Base-by-base conservation (phyloP, 2,329 filamentous ascomycete species). In the Scedosporium boydii region DNA sequence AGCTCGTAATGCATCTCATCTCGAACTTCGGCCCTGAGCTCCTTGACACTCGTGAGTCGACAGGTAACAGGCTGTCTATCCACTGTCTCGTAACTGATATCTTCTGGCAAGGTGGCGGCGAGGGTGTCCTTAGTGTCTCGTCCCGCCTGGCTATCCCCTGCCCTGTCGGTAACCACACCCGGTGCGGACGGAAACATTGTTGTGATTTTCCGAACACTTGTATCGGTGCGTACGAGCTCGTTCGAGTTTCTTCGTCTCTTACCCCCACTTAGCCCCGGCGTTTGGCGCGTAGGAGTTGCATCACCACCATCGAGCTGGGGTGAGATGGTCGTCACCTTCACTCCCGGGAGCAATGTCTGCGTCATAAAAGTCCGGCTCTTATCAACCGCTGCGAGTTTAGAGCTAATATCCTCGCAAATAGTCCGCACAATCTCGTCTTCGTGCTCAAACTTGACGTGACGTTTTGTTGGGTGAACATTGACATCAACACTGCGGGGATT, bases 391-490 rank as follows among this genome's bases (percentile, higher is more conserved):
- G 91, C 89, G 3, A 99, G 82, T 67, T 88, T 88, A 7, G 84
- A 81, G 60, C 90, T 84, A 23, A 99, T 89, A 61, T 90, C 84
- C 64, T 87, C 85, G 75, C 93, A 97, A 4, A 99, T 87, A 14
- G 85, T 83, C 66, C 95, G 90, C 57, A 95, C 89, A 56, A 99
- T 96, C 68, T 99, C 95, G 66, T 99, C 95, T 72, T 99, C 95
- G 65, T 98, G 96, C 23, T 99, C 80, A 69, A 99, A 98, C 70
- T 98, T 95, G 21, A 99, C 95, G 71, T 99, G 93, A 59, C 91
- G 83, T 74, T 99, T 99, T 0, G 95, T 99, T 0, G 95, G 95
- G 73, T 99, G 95, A 0, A 99, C 89, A 68, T 99, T 99, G 70
- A 99, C 96, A 73, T 99, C 95, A 3, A 99, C 91, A 61, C 93